Conservation (phyloP, 2,329 filamentous ascomycete genomes). For the Didymella exigua region DNA sequence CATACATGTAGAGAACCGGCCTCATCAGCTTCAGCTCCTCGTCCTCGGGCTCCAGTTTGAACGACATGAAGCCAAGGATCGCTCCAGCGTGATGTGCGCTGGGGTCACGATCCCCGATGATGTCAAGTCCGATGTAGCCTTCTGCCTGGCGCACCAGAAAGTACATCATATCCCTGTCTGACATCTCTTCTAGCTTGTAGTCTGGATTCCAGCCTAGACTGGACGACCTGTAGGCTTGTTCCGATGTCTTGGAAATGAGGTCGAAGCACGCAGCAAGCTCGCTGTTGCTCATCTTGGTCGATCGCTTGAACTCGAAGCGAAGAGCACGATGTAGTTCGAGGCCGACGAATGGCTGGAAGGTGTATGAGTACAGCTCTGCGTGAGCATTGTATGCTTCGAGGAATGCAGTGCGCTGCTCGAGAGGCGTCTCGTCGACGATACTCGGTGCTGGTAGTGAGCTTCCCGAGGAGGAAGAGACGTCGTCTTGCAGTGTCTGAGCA, state of each 20-base stretch:
- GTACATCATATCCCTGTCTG: conserved; percentile 69
- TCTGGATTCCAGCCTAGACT: conserved; percentile 66
- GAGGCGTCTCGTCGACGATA: neutral
- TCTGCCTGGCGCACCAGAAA: conserved; percentile 55
- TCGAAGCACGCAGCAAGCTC: conserved; percentile 59
- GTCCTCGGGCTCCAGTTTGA: conserved; percentile 64
- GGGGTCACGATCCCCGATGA: neutral
- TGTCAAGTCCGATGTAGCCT: neutral
- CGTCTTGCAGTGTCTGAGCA: neutral
- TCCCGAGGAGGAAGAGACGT: neutral
- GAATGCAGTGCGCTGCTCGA: conserved; percentile 1
- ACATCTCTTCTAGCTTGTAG: conserved; percentile 71
- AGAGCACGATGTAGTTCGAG: conserved; percentile 3
- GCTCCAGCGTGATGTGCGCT: neutral
- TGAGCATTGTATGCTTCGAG: conserved; percentile 6
- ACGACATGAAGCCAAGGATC: conserved; percentile 55
- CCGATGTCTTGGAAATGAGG: conserved; percentile 68
- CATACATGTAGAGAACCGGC: conserved; percentile 78
- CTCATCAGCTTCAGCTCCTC: conserved; percentile 50
- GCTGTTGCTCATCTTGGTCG: conserved; percentile 36
- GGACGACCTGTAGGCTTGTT: conserved; percentile 67
- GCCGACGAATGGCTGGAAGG: neutral
- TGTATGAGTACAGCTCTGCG: neutral
- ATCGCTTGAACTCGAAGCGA: conserved; percentile 30
- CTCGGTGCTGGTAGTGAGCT: neutral